A percentile compares a stretch with the other conserved stretches of the same genome.
Conservation (phyloP, 139 green algal species). For the Chlorella sp. region DNA sequence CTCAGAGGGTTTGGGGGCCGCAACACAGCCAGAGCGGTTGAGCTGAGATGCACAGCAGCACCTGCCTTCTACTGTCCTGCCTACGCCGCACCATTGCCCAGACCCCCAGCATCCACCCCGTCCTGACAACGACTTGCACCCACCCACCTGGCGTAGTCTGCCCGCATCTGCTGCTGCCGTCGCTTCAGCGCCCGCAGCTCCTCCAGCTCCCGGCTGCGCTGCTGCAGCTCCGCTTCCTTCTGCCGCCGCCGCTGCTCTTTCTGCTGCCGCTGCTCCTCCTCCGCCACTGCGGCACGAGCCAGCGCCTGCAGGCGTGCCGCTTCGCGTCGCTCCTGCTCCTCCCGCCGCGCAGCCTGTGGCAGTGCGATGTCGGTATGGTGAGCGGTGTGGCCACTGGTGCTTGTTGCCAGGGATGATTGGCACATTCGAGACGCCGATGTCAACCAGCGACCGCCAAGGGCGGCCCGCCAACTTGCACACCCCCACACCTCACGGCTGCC, state of each 20-base stretch:
- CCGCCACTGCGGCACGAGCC: background rate
- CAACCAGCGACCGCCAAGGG: no score
- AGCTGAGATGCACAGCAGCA: background rate
- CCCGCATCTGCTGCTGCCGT: conserved; percentile 4
- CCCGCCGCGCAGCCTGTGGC: background rate
- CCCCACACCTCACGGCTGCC: background rate
- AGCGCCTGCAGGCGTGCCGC: background rate
- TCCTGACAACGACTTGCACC: background rate
- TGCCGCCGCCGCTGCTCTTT: background rate
- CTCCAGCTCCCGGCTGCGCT: conserved; percentile 5
- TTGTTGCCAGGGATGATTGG: no score
- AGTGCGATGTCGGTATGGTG: no score
- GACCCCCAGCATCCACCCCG: background rate
- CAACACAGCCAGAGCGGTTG: background rate
- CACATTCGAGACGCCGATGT: no score
- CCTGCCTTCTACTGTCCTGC: background rate
- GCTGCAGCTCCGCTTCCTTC: conserved; percentile 15
- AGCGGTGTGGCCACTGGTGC: no score
- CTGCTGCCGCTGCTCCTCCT: background rate
- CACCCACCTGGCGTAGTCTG: conserved; percentile 5
- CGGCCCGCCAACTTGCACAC: no score
- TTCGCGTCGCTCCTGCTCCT: conserved; percentile 22
- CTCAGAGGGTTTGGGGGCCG: background rate
- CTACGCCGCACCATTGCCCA: background rate
- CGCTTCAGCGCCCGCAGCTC: conserved; percentile 25